phyloP scores from a whole-genome alignment of 2,329 filamentous ascomycete genomes.

The Leptographium galeiforme region DNA sequence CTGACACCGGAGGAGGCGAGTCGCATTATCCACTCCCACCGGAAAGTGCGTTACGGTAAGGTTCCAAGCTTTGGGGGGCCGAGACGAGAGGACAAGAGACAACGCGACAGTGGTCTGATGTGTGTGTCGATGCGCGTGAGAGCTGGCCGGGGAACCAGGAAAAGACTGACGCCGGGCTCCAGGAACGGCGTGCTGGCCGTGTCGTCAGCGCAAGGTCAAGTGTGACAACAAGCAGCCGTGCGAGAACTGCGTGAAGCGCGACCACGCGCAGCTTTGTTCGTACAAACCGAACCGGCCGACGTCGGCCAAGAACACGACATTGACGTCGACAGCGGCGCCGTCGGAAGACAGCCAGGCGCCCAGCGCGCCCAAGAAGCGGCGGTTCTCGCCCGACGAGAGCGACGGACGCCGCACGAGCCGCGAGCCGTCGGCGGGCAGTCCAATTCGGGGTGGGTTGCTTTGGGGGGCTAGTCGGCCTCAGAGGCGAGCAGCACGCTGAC shows the following conservation, averaged over 20 bases:
- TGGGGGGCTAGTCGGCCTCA: too few relatives aligned
- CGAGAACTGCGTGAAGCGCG: conserved; percentile 54
- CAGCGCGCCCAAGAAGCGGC: conserved; percentile 24
- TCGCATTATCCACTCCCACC: conserved; percentile 55
- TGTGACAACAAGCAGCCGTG: conserved; percentile 57
- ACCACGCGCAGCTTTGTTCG: conserved; percentile 50
- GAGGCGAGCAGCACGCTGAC: too few relatives aligned
- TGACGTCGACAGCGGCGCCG: conserved; percentile 13
- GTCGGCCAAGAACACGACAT: conserved; percentile 20
- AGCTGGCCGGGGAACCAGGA: too few relatives aligned
- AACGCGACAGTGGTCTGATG: neutral
- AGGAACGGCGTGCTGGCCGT: conserved; percentile 55
- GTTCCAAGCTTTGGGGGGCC: conserved; percentile 6
- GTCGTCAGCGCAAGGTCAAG: conserved; percentile 54
- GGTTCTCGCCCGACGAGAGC: conserved; percentile 28
- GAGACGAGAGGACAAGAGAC: neutral
- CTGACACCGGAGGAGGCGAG: conserved; percentile 52
- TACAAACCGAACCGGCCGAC: conserved; percentile 48
- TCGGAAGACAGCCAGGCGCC: conserved; percentile 9
- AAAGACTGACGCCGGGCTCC: neutral
- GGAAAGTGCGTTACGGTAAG: conserved; percentile 56
- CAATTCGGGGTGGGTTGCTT: conserved; percentile 7
- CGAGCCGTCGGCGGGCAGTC: conserved; percentile 4
- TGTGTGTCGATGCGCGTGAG: neutral
- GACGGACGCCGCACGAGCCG: conserved; percentile 16